phyloP scores from a whole-genome alignment of 1,284 basidiomycete species.

The Trametes versicolor region DNA sequence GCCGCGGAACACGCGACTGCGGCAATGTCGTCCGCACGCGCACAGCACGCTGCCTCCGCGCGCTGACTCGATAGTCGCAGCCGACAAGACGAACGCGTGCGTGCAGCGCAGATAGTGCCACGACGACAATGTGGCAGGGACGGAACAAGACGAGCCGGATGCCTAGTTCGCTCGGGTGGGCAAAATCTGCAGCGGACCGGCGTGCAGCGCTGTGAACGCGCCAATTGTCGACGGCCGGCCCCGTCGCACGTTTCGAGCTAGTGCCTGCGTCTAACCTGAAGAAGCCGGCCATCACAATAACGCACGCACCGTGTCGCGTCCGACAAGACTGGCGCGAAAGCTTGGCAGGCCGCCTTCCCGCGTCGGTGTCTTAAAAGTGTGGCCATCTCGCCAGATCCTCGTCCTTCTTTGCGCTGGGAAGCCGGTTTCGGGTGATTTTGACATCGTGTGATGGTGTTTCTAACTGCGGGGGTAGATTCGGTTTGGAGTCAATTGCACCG shows the following conservation, averaged over 20 bases:
- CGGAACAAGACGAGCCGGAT: background rate
- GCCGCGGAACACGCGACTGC: background rate
- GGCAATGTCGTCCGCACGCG: constrained; percentile 1
- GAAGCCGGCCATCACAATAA: background rate
- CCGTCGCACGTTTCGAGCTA: background rate
- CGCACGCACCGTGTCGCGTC: background rate
- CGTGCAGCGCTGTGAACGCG: background rate
- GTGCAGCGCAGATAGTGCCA: background rate
- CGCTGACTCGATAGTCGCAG: background rate
- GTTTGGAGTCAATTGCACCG: background rate
- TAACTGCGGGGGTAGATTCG: background rate
- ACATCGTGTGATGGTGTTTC: background rate
- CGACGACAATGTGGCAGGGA: background rate
- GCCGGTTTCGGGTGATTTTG: background rate
- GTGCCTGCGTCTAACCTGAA: background rate
- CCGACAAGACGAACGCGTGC: background rate
- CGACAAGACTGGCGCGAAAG: background rate
- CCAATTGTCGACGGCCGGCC: background rate
- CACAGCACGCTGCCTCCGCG: background rate
- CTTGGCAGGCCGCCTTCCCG: background rate
- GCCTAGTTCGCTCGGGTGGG: background rate
- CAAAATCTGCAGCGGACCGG: background rate
- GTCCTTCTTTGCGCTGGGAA: constrained; percentile 1
- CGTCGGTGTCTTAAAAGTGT: background rate
- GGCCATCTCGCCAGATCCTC: background rate